These are phyloP conservation scores for Oropetium thomaeum DNA, from an alignment of 176 grass and related monocot species.

Conservation along the genomic window DNA sequence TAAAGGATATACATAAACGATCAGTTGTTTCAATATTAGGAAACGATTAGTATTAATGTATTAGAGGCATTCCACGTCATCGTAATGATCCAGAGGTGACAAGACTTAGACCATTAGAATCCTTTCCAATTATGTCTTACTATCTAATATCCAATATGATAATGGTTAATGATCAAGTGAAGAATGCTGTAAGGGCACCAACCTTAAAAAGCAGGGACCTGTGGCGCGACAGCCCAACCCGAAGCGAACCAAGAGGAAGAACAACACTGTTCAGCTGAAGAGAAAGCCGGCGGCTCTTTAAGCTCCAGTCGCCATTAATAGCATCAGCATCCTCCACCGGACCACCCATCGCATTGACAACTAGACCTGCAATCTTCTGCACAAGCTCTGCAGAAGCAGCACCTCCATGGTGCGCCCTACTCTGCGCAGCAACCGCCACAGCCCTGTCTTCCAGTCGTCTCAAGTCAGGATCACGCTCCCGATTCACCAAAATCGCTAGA, in stretches of 20 bases:
- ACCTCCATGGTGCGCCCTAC: slow-evolving; percentile 28
- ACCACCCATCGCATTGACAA: slow-evolving; percentile 76
- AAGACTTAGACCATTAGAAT: slow-evolving; percentile 4
- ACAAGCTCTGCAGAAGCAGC: slow-evolving; percentile 48
- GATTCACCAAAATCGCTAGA: slow-evolving; percentile 62
- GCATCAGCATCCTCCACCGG: slow-evolving; percentile 74
- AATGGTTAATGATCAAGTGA: slow-evolving; percentile 6
- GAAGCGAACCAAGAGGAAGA: slow-evolving; percentile 78
- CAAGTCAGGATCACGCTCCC: slow-evolving; percentile 48
- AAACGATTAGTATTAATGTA: background rate
- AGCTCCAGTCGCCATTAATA: slow-evolving; percentile 55
- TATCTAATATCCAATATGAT: background rate
- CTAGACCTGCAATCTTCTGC: slow-evolving; percentile 67
- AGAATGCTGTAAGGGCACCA: slow-evolving; percentile 18
- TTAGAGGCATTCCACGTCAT: background rate
- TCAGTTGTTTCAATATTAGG: background rate
- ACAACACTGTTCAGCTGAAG: slow-evolving; percentile 50
- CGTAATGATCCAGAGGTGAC: slow-evolving; percentile 6
- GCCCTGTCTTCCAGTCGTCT: slow-evolving; percentile 61
- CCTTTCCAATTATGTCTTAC: background rate
- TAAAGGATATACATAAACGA: background rate
- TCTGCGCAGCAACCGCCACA: slow-evolving; percentile 30
- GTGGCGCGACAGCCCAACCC: slow-evolving; percentile 73
- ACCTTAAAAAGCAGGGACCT: slow-evolving; percentile 98
- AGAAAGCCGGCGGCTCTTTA: slow-evolving; percentile 46